Evolutionary conservation across 1,284 basidiomycete genomes (phyloP).

Genomic region (Cystobasidium slooffiae): DNA sequence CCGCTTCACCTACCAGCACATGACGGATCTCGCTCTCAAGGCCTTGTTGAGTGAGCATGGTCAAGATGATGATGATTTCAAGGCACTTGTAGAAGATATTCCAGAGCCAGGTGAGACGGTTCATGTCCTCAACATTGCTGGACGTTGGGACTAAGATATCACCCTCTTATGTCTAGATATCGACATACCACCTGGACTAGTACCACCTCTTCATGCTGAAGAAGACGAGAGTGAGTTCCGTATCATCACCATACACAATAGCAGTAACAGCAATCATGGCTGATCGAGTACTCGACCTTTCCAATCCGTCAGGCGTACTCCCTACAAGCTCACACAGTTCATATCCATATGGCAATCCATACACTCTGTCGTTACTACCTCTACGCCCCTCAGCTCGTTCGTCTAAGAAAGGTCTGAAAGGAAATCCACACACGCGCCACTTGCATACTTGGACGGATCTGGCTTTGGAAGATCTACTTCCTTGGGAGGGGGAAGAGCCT

Average conservation of each 20-base stretch:
- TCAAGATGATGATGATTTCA: conserved; percentile 8
- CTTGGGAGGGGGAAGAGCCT: conserved; percentile 42
- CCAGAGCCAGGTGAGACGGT: conserved; percentile 36
- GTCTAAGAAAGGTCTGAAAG: conserved; percentile 36
- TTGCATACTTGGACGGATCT: conserved; percentile 43
- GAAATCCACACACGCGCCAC: conserved; percentile 43
- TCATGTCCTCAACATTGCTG: too few relatives aligned
- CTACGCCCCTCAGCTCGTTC: conserved; percentile 37
- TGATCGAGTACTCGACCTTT: neutral
- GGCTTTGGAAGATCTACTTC: conserved; percentile 37
- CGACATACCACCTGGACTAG: conserved; percentile 48
- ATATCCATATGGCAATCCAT: conserved; percentile 54
- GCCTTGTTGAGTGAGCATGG: conserved; percentile 15
- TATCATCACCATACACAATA: neutral
- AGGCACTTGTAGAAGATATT: conserved; percentile 27
- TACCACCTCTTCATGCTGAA: conserved; percentile 52
- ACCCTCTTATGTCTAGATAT: conserved; percentile 50
- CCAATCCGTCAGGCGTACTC: conserved; percentile 45
- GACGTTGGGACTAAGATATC: too few relatives aligned
- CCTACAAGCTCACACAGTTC: conserved; percentile 52
- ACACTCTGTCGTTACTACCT: conserved; percentile 44
- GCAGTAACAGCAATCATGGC: neutral
- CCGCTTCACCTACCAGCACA: conserved; percentile 43
- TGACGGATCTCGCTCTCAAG: conserved; percentile 22
- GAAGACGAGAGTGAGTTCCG: conserved; percentile 51